Evolutionary conservation across 345 rosid genomes (phyloP), one percentile per base, ranked within the genome.

Genomic region (Sapria himalayana): DNA sequence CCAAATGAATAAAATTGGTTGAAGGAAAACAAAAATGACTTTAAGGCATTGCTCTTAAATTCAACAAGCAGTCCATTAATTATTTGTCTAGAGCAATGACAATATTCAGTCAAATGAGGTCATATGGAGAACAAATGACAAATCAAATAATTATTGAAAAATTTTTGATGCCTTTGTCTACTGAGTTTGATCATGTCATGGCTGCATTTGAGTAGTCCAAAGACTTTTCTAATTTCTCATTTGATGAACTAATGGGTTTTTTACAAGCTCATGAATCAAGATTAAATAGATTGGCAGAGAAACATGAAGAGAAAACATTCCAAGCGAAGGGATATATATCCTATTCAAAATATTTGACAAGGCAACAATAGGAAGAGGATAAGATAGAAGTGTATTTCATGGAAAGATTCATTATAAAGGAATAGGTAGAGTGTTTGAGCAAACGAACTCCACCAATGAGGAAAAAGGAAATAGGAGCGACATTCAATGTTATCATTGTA

Each of bases 211-310:
- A 44, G 3, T 41, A 52, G 11, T 43, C 49, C 10, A 52, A 43
- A 22, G 43, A 43, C 20, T 29, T 35, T 9, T 25, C 37, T 3
- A 19, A 1, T 0, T 29, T 34, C n/a, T 15, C 44, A 9, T 44
- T 52, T 52, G 57, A 52, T 44, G 50, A 52, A 13, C 15, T 52
- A 14, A 37, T 44, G 38, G 20, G 38, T 3, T 43, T 38, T 4
- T 7, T 44, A 4, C 24, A 45, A 45, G 29, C 45, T n/a, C 57
- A 52, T 37, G 51, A 35, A 10, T 24, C 18, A 5, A 37, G 33
- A n/a, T 2, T 52, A 7, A 37, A 45, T 16, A 20, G 37, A 5
- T 15, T 17, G 5, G 1, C 4, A 22, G 4, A 14, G 4, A 20
- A 37, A 29, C 10, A 29, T 4, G 25, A 7, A 5, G 27, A 20